Evolutionary conservation across 176 grass and related monocot genomes (phyloP), one percentile per base, ranked within the genome.

Genomic region (Cenchrus purpureus): DNA sequence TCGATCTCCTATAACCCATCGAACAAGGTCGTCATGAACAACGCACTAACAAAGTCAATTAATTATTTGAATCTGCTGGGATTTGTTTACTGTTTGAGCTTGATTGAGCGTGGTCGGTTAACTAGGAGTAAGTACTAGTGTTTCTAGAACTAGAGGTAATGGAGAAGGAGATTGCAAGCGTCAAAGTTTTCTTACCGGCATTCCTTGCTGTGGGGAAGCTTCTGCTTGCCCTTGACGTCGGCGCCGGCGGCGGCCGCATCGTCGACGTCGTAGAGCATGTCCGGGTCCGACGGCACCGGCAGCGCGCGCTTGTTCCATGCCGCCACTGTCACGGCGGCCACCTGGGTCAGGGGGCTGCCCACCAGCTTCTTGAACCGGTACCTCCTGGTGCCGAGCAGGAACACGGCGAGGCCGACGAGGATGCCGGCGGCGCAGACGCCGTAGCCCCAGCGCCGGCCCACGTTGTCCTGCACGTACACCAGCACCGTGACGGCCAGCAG

Each of bases 321-420:
- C 3, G 93, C 91, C 76, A 65, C 87, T 0, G 81, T 68, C 0
- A 98, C 95, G 22, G 89, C 77, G 31, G 91, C 87, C 7, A 95
- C 89, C 87, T 98, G 95, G 6, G 91, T 98, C 9, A 98, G 91
- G 16, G 95, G 95, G 82, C 93, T 98, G 15, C 95, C 95, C 1
- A 90, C 95, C 9, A 98, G 88, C 85, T 93, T 98, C 91, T 92
- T 98, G 82, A 98, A 95, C 11, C 95, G 80, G 76, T 98, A 98
- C 83, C 32, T 80, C 9, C 46, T 74, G 14, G 95, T 98, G 19
- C 95, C 93, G 0, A 80, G 52, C 16, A 98, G 71, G 88, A 95
- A 95, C 10, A 98, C 85, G 45, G 56, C 29, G 11, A 95, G 84
- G 0, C 93, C 95, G 12, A 31, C 49, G 32, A 90, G 82, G 84